Percentiles rank a stretch among this genome's conserved stretches.
Conservation (phyloP, 306 rosid species). For the Psophocarpus tetragonolobus region DNA sequence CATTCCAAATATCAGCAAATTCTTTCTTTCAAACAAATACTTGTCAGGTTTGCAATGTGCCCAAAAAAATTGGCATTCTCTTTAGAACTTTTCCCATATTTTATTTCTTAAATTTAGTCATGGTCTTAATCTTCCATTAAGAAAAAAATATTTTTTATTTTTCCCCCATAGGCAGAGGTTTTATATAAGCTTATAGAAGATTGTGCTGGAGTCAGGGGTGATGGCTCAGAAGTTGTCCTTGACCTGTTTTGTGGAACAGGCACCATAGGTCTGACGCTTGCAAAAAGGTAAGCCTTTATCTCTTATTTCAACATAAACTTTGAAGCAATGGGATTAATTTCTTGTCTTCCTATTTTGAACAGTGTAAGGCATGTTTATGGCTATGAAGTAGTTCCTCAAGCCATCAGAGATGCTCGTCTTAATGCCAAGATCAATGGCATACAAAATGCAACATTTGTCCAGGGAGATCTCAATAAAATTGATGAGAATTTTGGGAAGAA, state of each 20-base stretch:
- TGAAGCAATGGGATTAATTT: conserved; percentile 2
- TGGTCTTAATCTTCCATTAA: conserved; percentile 10
- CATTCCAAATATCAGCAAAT: conserved; percentile 95
- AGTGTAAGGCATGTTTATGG: conserved; percentile 91
- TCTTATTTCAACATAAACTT: conserved; percentile 13
- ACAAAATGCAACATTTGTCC: conserved; percentile 82
- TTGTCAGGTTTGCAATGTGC: conserved; percentile 60
- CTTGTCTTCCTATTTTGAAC: conserved; percentile 32
- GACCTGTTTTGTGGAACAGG: conserved; percentile 99
- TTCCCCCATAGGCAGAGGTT: conserved; percentile 77
- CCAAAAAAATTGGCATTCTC: conserved; percentile 3
- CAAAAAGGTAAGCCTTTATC: conserved; percentile 59
- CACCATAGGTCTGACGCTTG: conserved; percentile 92
- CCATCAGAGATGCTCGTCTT: conserved; percentile 79
- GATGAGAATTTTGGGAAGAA: conserved; percentile 80
- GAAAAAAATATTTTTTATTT: conserved; percentile 22
- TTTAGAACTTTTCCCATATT: background rate
- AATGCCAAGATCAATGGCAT: conserved; percentile 77
- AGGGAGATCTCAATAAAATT: conserved; percentile 92
- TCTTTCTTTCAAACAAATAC: conserved; percentile 98
- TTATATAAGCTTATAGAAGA: conserved; percentile 84
- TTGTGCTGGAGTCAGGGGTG: conserved; percentile 78
- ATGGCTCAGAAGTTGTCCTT: conserved; percentile 88
- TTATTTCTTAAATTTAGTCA: conserved; percentile 36
- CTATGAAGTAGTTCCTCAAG: conserved; percentile 91